phyloP scores from a whole-genome alignment of 148 eudicot species.

The Simmondsia chinensis region DNA sequence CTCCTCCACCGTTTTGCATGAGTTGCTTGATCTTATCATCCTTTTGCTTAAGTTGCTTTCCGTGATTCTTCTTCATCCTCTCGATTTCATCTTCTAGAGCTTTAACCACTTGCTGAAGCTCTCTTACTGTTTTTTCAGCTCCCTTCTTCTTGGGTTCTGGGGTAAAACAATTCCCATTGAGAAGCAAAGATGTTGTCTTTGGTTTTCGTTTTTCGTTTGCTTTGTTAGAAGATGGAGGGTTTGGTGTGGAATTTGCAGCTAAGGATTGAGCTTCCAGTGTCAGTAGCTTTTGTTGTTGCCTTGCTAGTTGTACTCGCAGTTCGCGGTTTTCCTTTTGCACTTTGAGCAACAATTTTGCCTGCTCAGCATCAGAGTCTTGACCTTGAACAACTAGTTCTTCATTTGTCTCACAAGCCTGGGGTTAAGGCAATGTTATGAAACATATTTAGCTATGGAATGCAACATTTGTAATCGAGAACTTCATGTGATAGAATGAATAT shows the following conservation, averaged over 20 bases:
- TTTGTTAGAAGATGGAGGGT: constrained; percentile 40
- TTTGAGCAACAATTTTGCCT: constrained; percentile 64
- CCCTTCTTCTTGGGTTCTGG: constrained; percentile 48
- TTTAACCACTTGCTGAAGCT: constrained; percentile 43
- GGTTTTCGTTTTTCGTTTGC: constrained; percentile 31
- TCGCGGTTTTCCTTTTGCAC: constrained; percentile 79
- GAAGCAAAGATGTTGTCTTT: constrained; percentile 24
- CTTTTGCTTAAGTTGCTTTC: constrained; percentile 48
- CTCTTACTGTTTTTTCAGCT: constrained; percentile 42
- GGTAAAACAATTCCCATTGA: constrained; percentile 34
- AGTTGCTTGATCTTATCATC: constrained; percentile 48
- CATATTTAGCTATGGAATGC: too few relatives aligned
- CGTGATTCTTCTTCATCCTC: constrained; percentile 62
- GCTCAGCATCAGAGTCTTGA: constrained; percentile 46
- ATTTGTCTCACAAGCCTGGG: constrained; percentile 51
- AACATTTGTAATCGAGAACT: too few relatives aligned
- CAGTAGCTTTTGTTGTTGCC: constrained; percentile 71
- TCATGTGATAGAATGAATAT: too few relatives aligned
- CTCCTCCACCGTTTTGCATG: constrained; percentile 13
- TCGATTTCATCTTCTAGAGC: constrained; percentile 49
- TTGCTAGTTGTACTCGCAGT: constrained; percentile 56
- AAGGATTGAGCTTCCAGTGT: constrained; percentile 59
- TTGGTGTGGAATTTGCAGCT: constrained; percentile 55
- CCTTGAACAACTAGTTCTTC: constrained; percentile 47
- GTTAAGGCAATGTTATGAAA: too few relatives aligned